Evolutionary conservation across 768 basidiomycete genomes (phyloP), one percentile per base, ranked within the genome.

Genomic region (Asterophora lycoperdoides): DNA sequence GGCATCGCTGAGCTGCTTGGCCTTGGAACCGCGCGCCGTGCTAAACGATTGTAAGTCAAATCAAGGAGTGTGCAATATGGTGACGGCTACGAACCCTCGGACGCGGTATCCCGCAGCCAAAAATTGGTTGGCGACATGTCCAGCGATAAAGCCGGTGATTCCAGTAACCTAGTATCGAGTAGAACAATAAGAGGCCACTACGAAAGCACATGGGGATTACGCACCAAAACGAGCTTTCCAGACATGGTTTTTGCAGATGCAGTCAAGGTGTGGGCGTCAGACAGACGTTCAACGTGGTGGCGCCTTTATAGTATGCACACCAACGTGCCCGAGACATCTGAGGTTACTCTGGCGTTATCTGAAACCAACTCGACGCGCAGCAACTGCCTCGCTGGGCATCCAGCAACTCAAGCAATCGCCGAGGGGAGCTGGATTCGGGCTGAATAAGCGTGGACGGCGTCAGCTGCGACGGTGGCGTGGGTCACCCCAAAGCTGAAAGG

Each of bases 141-240:
- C 64, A 46, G 66, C 72, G 30, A 73, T 61, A 57, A 70, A 73
- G 32, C 72, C 72, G 42, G 68, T 64, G 14, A 64, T 56, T 33
- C 72, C 72, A 51, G 72, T 74, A 28, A 74, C 69, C 72, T n/a
- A n/a, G n/a, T 73, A 36, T 23, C 39, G 47, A 4, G 20, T 23
- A 23, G 6, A 44, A 37, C 18, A 8, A 18, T 48, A 3, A 44
- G 33, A 8, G 29, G 17, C 23, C 23, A 28, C 48, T 13, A 9
- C 26, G 9, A 15, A 14, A 34, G n/a, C 17, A n/a, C 8, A 35
- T 37, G 28, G 29, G 39, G 14, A 46, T 47, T 20, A 18, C 50
- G 34, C 18, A 60, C 59, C 52, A 60, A 46, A 48, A 60, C 43
- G 17, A 60, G 56, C 32, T 58, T 50, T 52, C 48, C 59, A 52